A percentile compares a stretch with the other conserved stretches of the same genome.
Conservation (phyloP, 352 stramenopile species). For the Globisporangium irregulare region DNA sequence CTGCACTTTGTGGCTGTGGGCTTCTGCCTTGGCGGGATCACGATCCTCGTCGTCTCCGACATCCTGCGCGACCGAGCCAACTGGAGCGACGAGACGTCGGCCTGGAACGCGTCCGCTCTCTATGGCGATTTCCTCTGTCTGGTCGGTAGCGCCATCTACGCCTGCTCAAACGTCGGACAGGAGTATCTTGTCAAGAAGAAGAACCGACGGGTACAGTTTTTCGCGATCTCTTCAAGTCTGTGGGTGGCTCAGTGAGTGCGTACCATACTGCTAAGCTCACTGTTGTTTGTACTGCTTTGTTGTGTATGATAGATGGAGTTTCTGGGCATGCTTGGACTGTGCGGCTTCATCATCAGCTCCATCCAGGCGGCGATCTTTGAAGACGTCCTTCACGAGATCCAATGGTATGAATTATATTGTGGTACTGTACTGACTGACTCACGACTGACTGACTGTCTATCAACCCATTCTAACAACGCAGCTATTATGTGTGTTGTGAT, state of each 20-base stretch:
- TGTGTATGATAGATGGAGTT: slow-evolving; percentile 83
- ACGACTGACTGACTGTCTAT: background rate
- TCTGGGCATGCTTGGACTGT: slow-evolving; percentile 92
- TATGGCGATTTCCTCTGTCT: slow-evolving; percentile 92
- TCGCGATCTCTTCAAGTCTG: background rate
- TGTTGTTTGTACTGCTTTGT: background rate
- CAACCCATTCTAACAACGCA: slow-evolving; percentile 11
- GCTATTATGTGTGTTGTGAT: background rate
- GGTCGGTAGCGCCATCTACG: slow-evolving; percentile 89
- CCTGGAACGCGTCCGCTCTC: slow-evolving; percentile 45
- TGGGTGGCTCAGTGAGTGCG: background rate
- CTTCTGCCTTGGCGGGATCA: slow-evolving; percentile 86
- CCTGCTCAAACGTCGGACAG: slow-evolving; percentile 90
- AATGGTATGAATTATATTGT: slow-evolving; percentile 30
- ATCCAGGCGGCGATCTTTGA: slow-evolving; percentile 88
- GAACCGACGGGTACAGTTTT: slow-evolving; percentile 42
- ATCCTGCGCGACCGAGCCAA: slow-evolving; percentile 43
- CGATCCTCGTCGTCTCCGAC: slow-evolving; percentile 84
- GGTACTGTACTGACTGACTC: background rate
- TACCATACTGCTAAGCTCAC: background rate
- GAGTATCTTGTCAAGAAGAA: slow-evolving; percentile 86
- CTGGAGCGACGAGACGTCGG: slow-evolving; percentile 1
- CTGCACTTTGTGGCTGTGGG: slow-evolving; percentile 74
- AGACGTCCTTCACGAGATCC: slow-evolving; percentile 31
- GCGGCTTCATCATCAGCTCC: slow-evolving; percentile 87